Base-by-base conservation (phyloP, 2,329 filamentous ascomycete genomes). In the Arthrocladium fulminans region DNA sequence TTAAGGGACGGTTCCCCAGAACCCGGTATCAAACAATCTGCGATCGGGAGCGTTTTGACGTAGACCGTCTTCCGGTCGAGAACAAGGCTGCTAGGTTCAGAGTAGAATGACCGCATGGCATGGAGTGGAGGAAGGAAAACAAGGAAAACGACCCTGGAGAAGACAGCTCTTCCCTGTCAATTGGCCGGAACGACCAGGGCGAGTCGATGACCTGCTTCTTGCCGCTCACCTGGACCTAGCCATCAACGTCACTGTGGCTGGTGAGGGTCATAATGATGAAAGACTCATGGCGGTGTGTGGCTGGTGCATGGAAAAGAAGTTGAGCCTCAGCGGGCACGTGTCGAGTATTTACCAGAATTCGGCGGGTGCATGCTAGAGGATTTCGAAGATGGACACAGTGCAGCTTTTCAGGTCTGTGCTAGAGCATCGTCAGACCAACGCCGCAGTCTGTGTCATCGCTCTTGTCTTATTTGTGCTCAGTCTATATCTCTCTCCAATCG, bases 151-250 rank as follows among this genome's bases (percentile, higher is more conserved):
- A 23, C 12, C 24, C 17, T 22, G 8, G 3, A 22, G 22, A 24
- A 6, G 17, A 12, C n/a, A 27, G 19, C 20, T 29, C 27, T 2
- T 7, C 41, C 22, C 20, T 15, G 32, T 38, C 24, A 27, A 47
- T 39, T 38, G 44, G 44, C 30, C 34, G 17, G 13, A n/a, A 15
- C 22, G 44, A 47, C 19, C 25, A 39, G 44, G 44, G 20, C 15
- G 2, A 23, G 44, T 34, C 25, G 44, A 39, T 47, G 32, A 47
- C 29, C 32, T 47, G 32, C 44, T 27, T 29, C 15, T 39, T 39
- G 13, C 44, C 17, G 32, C 34, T 27, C 12, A 13, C 23, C 22
- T 3, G 23, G 44, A 38, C 30, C 44, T 37, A 37, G 42, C 42
- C 7, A 13, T 30, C 19, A n/a, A 44, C 27, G 41, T 44, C 41